These are phyloP conservation scores for Petunia axillaris DNA, from an alignment of 257 asterid species.

Conservation along the genomic window DNA sequence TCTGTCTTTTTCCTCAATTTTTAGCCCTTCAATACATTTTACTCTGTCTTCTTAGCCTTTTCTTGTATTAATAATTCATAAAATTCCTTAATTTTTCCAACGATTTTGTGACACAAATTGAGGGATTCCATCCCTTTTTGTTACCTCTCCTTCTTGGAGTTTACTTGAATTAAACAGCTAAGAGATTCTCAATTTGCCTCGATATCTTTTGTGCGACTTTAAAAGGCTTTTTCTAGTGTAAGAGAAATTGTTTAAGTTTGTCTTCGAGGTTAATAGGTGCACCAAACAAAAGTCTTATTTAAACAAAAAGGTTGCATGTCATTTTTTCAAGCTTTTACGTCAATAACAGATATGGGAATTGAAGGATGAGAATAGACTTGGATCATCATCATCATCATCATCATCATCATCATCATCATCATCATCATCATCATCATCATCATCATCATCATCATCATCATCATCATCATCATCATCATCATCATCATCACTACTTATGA, in stretches of 20 bases:
- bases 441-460: too few relatives aligned
- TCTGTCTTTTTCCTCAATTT: conserved; percentile 24
- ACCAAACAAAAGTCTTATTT: too few relatives aligned
- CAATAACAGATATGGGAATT: too few relatives aligned
- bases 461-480: too few relatives aligned
- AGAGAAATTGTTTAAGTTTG: neutral
- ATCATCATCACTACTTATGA: too few relatives aligned
- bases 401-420: too few relatives aligned
- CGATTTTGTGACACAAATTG: neutral
- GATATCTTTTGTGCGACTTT: conserved; percentile 6
- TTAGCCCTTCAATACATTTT: neutral
- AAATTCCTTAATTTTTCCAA: neutral
- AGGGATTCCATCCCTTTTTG: neutral
- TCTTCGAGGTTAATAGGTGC: too few relatives aligned
- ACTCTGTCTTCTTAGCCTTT: neutral
- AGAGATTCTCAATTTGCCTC: neutral
- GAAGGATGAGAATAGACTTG: too few relatives aligned
- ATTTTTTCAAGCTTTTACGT: too few relatives aligned
- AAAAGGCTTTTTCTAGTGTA: neutral
- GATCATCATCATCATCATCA: too few relatives aligned
- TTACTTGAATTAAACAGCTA: neutral
- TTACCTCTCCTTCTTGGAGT: conserved; percentile 21
- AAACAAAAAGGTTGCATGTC: too few relatives aligned
- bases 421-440: too few relatives aligned
- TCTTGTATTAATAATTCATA: neutral